Conservation (phyloP, 441 rosid species). For the Theobroma grandiflorum region DNA sequence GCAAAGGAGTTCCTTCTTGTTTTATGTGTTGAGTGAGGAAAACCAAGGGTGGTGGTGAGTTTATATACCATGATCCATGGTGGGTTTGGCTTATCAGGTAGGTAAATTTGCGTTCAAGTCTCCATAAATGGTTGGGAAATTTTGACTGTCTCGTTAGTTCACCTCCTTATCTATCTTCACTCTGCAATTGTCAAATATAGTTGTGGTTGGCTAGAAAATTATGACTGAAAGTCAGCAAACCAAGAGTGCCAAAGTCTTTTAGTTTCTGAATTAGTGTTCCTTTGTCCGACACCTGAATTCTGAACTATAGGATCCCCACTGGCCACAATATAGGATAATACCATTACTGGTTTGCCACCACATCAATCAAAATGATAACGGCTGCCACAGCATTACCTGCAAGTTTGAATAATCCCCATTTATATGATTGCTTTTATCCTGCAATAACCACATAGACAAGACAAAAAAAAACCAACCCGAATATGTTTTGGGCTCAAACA, state of each 20-base stretch:
- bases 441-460: too few relatives aligned
- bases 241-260: background rate
- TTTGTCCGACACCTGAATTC: background rate
- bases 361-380: background rate
- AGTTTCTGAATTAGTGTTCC: background rate
- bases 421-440: too few relatives aligned
- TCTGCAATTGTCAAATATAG: slow-evolving; percentile 13
- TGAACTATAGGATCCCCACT: background rate
- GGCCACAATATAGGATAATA: background rate
- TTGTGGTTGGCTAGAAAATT: slow-evolving; percentile 21
- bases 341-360: background rate
- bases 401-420: background rate
- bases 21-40: slow-evolving; percentile 6
- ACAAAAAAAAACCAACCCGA: too few relatives aligned
- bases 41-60: background rate
- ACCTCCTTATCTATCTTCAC: slow-evolving; percentile 19
- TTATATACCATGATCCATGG: background rate
- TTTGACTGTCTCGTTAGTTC: slow-evolving; percentile 11
- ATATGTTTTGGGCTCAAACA: too few relatives aligned
- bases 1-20: background rate
- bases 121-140: background rate
- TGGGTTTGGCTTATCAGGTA: background rate
- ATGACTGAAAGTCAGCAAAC: background rate
- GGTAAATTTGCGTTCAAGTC: background rate
- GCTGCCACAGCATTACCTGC: background rate